Evolutionary conservation across 331 rosid genomes (phyloP).

Genomic region (Prunus yedoensis): DNA sequence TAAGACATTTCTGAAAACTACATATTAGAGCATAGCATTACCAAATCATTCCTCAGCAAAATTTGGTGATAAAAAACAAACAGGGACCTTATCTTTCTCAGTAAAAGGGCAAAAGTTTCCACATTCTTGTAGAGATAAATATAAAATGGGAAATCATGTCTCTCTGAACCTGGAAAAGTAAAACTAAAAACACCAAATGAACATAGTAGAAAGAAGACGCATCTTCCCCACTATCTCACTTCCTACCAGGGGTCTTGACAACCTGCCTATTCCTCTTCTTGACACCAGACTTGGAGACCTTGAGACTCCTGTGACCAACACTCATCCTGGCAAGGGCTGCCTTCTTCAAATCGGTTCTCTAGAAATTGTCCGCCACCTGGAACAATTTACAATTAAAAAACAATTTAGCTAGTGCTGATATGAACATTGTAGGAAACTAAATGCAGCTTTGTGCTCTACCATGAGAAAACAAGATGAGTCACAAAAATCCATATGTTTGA

Average conservation of each 20-base stretch:
- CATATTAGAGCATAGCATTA: too few species aligned
- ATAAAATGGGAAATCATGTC: too few species aligned
- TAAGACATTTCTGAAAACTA: too few species aligned
- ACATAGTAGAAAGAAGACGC: too few species aligned
- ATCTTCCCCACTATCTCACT: constrained; percentile 15
- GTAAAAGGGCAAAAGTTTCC: too few species aligned
- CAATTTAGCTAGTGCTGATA: not conserved
- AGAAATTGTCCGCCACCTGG: constrained; percentile 30
- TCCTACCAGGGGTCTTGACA: constrained; percentile 20
- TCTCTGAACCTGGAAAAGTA: too few species aligned
- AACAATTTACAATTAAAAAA: not conserved
- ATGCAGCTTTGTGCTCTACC: not conserved
- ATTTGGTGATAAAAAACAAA: too few species aligned
- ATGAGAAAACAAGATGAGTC: not conserved
- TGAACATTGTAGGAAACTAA: not conserved
- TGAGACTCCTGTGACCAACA: constrained; percentile 31
- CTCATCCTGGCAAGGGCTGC: constrained; percentile 35
- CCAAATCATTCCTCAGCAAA: too few species aligned
- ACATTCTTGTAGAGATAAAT: too few species aligned
- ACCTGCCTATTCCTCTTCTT: constrained; percentile 40
- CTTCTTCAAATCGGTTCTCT: constrained; percentile 31
- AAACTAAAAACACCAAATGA: too few species aligned
- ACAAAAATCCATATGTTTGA: not conserved
- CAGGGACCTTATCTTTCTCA: too few species aligned
- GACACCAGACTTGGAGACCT: constrained; percentile 30